These are phyloP conservation scores for Neltuma alba DNA, from an alignment of 306 rosid genomes.

Conservation along the genomic window DNA sequence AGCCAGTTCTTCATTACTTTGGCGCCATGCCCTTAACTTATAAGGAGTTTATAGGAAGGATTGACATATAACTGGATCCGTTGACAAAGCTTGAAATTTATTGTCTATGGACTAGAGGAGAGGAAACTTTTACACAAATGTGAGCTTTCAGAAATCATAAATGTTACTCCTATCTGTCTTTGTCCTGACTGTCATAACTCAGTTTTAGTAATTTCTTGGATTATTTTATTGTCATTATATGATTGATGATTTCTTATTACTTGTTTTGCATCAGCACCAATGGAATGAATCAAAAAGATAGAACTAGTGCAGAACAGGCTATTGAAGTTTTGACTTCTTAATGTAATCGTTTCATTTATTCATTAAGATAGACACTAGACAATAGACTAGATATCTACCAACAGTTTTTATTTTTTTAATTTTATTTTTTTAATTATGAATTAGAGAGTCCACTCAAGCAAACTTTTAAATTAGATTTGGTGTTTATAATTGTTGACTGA, in stretches of 20 bases:
- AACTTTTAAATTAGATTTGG: slow-evolving; percentile 6
- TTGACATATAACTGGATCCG: not conserved
- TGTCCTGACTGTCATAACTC: not conserved
- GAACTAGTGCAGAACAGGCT: not conserved
- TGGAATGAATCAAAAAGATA: not conserved
- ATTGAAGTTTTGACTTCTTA: not conserved
- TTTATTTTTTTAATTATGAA: not conserved
- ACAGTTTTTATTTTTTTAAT: not conserved
- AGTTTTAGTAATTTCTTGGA: not conserved
- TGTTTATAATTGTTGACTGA: slow-evolving; percentile 21
- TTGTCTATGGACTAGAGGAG: not conserved
- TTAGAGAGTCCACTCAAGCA: not conserved
- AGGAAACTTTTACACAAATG: not conserved
- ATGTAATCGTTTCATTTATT: not conserved
- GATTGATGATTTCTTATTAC: not conserved
- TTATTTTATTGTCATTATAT: not conserved
- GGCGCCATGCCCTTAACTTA: slow-evolving; percentile 72
- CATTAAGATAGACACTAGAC: not conserved
- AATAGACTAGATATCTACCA: slow-evolving; percentile 11
- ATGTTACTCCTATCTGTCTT: not conserved
- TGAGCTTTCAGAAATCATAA: not conserved
- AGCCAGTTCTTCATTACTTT: slow-evolving; percentile 96
- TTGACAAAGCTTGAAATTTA: not conserved
- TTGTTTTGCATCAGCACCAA: not conserved
- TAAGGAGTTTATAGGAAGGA: not conserved